Evolutionary conservation across 306 rosid genomes (phyloP).

Genomic region (Luffa aegyptiaca): DNA sequence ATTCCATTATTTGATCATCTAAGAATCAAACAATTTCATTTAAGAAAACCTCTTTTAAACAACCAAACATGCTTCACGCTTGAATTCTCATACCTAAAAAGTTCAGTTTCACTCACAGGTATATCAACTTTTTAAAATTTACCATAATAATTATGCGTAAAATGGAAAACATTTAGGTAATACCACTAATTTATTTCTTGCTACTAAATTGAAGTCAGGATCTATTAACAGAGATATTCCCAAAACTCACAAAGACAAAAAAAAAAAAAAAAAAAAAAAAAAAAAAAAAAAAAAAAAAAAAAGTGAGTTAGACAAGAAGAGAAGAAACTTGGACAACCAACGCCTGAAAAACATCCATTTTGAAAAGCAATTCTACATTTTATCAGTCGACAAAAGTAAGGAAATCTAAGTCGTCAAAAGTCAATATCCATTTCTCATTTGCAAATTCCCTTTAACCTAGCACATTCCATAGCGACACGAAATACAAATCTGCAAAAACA

Average conservation of each 20-base stretch:
- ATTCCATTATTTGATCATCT: background rate
- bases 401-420: background rate
- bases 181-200: background rate
- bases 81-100: background rate
- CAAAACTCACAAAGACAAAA: background rate
- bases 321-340: constrained; percentile 2
- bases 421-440: background rate
- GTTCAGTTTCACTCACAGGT: background rate
- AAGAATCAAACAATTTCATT: background rate
- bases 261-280: background rate
- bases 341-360: background rate
- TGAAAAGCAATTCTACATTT: background rate
- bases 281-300: background rate
- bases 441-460: background rate
- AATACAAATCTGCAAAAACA: background rate
- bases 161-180: too few relatives aligned
- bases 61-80: background rate
- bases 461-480: background rate
- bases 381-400: background rate
- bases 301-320: background rate
- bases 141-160: too few relatives aligned
- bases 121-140: background rate
- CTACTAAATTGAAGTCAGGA: background rate
- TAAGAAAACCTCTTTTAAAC: background rate
- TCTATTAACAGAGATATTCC: background rate